Base-by-base conservation (phyloP, 2,329 filamentous ascomycete species). In the Fusarium robinianum region DNA sequence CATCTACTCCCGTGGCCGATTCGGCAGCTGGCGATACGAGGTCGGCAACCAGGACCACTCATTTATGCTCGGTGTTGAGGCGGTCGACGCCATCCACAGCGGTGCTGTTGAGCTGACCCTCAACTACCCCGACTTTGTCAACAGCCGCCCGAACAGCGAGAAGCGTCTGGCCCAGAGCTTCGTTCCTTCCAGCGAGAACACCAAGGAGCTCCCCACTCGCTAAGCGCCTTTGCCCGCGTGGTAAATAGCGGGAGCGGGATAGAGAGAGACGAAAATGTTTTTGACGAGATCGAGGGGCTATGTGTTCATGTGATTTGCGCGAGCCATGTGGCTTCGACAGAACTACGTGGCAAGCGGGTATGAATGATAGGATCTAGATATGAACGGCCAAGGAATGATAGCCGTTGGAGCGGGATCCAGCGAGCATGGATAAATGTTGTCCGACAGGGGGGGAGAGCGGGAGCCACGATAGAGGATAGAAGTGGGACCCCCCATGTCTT, bases 21-120 rank as follows among this genome's bases (percentile, higher is more conserved):
- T 99, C 73, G 94, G 94, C 63, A 92, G 87, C 78, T 99, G 94
- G 94, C 82, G 90, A 67, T 99, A 99, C 77, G 94, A 99, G 74
- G 88, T 83, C 57, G 90, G 90, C 66, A 96, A 96, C 81, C 90
- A 96, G 79, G 91, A 96, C 73, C 91, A 96, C 80, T 92, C 87
- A 17, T 96, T 96, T 73, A 96, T 96, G 91, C 78, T 96, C 52
- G 91, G 91, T 67, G 91, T 96, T 14, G 91, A 96, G 75, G 91
- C 91, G 34, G 90, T 84, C 25, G 91, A 96, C 74, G 83, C 89
- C 75, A 89, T 96, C 65, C 82, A 91, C 72, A 91, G 86, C 70
- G 91, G 91, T 58, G 85, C 88, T 24, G 87, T 91, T 31, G 91
- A 96, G 79, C 76, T 96, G 65, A 96, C 91, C 21, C 82, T 96